phyloP scores from a whole-genome alignment of 176 grass and related monocot species.

The Areca catechu region DNA sequence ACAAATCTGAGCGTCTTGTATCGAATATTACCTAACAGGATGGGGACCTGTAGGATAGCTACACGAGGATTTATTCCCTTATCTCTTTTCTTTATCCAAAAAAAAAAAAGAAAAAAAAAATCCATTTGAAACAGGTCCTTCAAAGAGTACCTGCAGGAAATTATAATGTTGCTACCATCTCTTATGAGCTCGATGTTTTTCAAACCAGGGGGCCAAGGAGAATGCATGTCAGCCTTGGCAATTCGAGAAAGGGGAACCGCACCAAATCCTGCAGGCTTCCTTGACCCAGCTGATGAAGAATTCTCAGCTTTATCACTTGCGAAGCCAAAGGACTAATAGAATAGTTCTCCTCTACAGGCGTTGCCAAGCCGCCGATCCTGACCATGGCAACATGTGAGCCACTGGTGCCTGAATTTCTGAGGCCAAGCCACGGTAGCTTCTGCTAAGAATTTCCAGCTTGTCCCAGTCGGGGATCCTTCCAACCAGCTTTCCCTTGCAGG shows the following conservation, averaged over 20 bases:
- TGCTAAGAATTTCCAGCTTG: slow-evolving; percentile 96
- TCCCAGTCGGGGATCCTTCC: slow-evolving; percentile 51
- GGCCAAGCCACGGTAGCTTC: slow-evolving; percentile 84
- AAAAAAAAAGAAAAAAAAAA: too few species aligned
- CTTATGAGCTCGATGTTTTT: slow-evolving; percentile 82
- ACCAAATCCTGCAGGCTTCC: slow-evolving; percentile 53
- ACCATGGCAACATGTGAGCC: slow-evolving; percentile 20
- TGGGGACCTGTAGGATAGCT: too few species aligned
- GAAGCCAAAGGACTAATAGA: slow-evolving; percentile 43
- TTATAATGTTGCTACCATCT: slow-evolving; percentile 59
- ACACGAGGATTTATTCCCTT: too few species aligned
- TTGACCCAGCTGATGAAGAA: slow-evolving; percentile 50
- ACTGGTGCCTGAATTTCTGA: slow-evolving; percentile 96
- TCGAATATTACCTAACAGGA: too few species aligned
- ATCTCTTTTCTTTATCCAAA: too few species aligned
- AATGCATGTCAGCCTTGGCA: slow-evolving; percentile 61
- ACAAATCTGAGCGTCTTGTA: too few species aligned
- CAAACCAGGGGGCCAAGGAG: slow-evolving; percentile 85
- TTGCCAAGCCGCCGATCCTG: slow-evolving; percentile 18
- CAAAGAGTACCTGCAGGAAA: slow-evolving; percentile 71
- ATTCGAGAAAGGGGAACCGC: slow-evolving; percentile 58
- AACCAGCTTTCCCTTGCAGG: slow-evolving; percentile 35
- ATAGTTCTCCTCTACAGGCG: slow-evolving; percentile 43
- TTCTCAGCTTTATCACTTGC: slow-evolving; percentile 19
- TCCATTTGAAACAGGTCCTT: slow-evolving; percentile 81